Evolutionary conservation across 192 early-diverging fungal species (phyloP).

Genomic region (Dissophora globulifera): DNA sequence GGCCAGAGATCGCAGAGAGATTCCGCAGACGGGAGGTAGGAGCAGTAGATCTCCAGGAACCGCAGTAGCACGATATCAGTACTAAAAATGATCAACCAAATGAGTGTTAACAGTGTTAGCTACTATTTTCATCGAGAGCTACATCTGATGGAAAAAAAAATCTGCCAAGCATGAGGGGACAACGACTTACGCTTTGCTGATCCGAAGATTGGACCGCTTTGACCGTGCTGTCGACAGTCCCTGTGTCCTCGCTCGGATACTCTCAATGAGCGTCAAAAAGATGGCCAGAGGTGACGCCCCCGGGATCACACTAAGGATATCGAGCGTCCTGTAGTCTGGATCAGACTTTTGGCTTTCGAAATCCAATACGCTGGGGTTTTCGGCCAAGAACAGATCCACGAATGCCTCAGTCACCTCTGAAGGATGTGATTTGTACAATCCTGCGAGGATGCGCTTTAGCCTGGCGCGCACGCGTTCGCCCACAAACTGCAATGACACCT

Average conservation of each 20-base stretch:
- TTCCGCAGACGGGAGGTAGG: constrained; percentile 54
- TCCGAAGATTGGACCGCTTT: constrained; percentile 53
- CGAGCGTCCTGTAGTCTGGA: constrained; percentile 36
- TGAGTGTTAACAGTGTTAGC: not conserved
- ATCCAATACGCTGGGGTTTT: constrained; percentile 61
- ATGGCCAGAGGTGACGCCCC: constrained; percentile 33
- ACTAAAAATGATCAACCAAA: constrained; percentile 44
- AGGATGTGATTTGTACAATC: constrained; percentile 62
- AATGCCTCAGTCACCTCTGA: constrained; percentile 70
- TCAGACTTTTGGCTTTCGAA: constrained; percentile 49
- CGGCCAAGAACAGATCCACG: constrained; percentile 74
- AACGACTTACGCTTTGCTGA: constrained; percentile 68
- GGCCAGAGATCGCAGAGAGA: constrained; percentile 70
- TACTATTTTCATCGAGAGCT: not conserved
- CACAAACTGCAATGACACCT: constrained; percentile 55
- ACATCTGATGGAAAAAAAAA: not conserved
- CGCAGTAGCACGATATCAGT: constrained; percentile 71
- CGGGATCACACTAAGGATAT: constrained; percentile 31
- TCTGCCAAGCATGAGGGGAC: not conserved
- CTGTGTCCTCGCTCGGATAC: constrained; percentile 57
- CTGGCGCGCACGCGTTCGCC: constrained; percentile 55
- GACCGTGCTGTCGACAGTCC: constrained; percentile 42
- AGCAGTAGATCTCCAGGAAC: constrained; percentile 73
- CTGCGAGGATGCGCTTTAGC: constrained; percentile 64
- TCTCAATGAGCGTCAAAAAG: constrained; percentile 59